A percentile compares a stretch with the other conserved stretches of the same genome.
phyloP scores from a whole-genome alignment of 495 filamentous ascomycete species.

The Tuber calosporum region DNA sequence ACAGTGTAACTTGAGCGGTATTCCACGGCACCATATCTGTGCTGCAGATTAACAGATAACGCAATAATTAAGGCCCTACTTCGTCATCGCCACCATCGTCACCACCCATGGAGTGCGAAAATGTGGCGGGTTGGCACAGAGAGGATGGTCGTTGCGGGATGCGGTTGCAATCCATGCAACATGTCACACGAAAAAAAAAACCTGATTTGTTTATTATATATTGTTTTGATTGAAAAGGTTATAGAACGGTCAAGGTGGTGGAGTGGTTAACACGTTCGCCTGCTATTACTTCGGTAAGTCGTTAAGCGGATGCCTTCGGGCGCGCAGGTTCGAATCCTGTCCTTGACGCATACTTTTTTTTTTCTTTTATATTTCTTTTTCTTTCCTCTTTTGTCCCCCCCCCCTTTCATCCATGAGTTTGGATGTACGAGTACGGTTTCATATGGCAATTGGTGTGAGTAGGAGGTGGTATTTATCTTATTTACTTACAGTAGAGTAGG shows the following conservation, averaged over 20 bases:
- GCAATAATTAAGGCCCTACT: background rate
- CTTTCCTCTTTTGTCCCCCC: background rate
- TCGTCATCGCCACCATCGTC: background rate
- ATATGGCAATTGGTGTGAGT: background rate
- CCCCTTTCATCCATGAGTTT: background rate
- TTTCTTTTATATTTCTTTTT: background rate
- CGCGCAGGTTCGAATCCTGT: slow-evolving; percentile 42
- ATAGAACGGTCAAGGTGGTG: slow-evolving; percentile 35
- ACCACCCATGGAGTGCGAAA: background rate
- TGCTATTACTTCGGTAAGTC: slow-evolving; percentile 25
- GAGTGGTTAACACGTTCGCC: slow-evolving; percentile 43
- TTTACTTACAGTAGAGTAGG: background rate
- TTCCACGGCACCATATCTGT: background rate
- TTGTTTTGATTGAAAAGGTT: background rate
- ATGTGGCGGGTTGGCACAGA: background rate
- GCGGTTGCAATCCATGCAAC: background rate
- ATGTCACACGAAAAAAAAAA: too few species aligned
- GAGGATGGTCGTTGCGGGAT: background rate
- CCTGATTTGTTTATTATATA: background rate
- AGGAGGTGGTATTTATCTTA: background rate
- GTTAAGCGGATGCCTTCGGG: slow-evolving; percentile 41
- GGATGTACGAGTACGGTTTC: background rate
- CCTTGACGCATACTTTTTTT: slow-evolving; percentile 28
- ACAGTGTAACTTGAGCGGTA: background rate
- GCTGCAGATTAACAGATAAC: background rate